These are phyloP conservation scores for Macadamia tetraphylla DNA, from an alignment of 164 flowering plant species.

Conservation along the genomic window DNA sequence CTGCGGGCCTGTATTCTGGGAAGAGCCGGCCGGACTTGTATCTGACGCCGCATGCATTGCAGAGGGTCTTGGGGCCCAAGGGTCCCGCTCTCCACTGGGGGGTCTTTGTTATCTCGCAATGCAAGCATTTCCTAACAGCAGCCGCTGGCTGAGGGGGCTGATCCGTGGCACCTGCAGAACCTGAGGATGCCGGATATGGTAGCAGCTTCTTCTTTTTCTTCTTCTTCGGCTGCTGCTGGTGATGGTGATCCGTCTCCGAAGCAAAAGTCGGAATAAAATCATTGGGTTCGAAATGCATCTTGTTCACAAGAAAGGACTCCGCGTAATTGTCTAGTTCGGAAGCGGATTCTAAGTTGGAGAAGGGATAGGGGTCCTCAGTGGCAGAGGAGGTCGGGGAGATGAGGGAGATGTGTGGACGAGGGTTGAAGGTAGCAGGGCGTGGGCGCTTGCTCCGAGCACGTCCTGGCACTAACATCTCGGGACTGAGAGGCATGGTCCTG, in stretches of 20 bases:
- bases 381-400: slow-evolving; percentile 41
- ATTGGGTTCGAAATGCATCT: slow-evolving; percentile 21
- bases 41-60: slow-evolving; percentile 97
- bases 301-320: slow-evolving; percentile 41
- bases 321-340: slow-evolving; percentile 45
- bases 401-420: slow-evolving; percentile 48
- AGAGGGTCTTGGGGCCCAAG: slow-evolving; percentile 89
- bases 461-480: slow-evolving; percentile 31
- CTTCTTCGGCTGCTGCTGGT: slow-evolving; percentile 30
- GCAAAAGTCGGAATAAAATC: neutral
- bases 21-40: slow-evolving; percentile 84
- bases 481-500: slow-evolving; percentile 27
- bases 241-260: slow-evolving; percentile 1
- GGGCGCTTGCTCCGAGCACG: slow-evolving; percentile 91
- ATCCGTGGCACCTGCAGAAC: slow-evolving; percentile 6
- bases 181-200: slow-evolving; percentile 4
- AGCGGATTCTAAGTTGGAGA: slow-evolving; percentile 15
- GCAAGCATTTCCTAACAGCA: slow-evolving; percentile 69
- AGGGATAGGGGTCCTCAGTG: slow-evolving; percentile 13
- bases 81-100: slow-evolving; percentile 99
- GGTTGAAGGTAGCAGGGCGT: slow-evolving; percentile 63
- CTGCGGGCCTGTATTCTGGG: slow-evolving; percentile 97
- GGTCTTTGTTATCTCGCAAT: slow-evolving; percentile 89
- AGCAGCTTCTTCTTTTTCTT: slow-evolving; percentile 48
- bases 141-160: slow-evolving; percentile 8